phyloP scores from a whole-genome alignment of 2,329 filamentous ascomycete species.

The Hypoxylon sp. region DNA sequence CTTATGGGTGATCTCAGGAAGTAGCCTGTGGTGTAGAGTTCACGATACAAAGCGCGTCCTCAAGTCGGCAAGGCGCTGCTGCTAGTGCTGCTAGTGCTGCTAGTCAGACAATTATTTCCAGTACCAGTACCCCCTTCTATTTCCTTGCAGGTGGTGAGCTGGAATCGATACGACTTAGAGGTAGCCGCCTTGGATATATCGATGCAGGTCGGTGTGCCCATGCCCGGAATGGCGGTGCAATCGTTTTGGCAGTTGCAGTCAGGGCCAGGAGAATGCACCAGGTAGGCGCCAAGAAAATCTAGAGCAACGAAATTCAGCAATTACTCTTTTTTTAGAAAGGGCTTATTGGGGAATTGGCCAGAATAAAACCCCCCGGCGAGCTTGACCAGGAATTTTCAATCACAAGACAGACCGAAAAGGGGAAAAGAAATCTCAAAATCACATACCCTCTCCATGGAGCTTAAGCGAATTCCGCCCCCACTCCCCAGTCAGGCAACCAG shows the following conservation, averaged over 20 bases:
- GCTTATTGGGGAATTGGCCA: not conserved
- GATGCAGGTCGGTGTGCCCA: slow-evolving; percentile 26
- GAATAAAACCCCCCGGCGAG: not conserved
- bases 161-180: slow-evolving; percentile 38
- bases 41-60: not conserved
- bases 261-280: slow-evolving; percentile 36
- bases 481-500: slow-evolving; percentile 25
- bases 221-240: slow-evolving; percentile 33
- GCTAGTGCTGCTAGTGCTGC: not conserved
- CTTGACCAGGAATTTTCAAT: not conserved
- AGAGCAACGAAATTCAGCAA: not conserved
- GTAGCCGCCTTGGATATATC: slow-evolving; percentile 25
- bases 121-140: slow-evolving; percentile 27
- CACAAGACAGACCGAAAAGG: not conserved
- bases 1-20: not conserved
- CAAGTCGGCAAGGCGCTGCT: not conserved
- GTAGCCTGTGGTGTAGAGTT: not conserved
- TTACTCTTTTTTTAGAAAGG: not conserved
- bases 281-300: slow-evolving; percentile 32
- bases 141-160: slow-evolving; percentile 35
- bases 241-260: slow-evolving; percentile 39
- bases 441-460: slow-evolving; percentile 3
- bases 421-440: not conserved
- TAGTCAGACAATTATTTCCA: slow-evolving; percentile 32
- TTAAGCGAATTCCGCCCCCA: slow-evolving; percentile 19